phyloP scores from a whole-genome alignment of 2,329 filamentous ascomycete genomes.

The Macrophomina phaseolina region DNA sequence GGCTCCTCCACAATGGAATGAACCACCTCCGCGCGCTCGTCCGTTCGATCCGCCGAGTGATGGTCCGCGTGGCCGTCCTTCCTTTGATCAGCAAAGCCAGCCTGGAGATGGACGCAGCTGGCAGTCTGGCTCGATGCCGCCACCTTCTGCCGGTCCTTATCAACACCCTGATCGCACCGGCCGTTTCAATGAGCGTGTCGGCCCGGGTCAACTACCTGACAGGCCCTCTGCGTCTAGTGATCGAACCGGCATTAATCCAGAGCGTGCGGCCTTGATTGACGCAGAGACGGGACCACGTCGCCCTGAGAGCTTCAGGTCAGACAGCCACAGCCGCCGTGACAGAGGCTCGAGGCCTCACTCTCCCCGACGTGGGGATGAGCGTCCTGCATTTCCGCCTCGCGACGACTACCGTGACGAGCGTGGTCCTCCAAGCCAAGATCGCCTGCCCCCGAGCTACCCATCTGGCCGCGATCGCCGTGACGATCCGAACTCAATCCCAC shows the following conservation, averaged over 20 bases:
- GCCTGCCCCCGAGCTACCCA: constrained; percentile 32
- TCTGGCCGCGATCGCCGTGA: constrained; percentile 48
- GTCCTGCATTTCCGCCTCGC: constrained; percentile 35
- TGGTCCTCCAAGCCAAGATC: constrained; percentile 34
- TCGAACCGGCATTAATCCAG: constrained; percentile 46
- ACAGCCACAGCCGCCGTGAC: constrained; percentile 38
- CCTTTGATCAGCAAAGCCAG: constrained; percentile 38
- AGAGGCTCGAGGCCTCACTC: constrained; percentile 39
- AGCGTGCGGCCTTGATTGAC: constrained; percentile 48
- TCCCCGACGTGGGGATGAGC: constrained; percentile 38
- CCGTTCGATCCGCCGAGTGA: constrained; percentile 20
- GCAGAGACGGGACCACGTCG: constrained; percentile 35
- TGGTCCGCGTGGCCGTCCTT: constrained; percentile 33
- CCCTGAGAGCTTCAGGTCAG: constrained; percentile 37
- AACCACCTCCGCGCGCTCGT: constrained; percentile 14
- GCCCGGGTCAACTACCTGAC: constrained; percentile 4
- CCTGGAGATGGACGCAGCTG: constrained; percentile 27
- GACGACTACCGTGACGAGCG: constrained; percentile 42
- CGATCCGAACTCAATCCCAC: constrained; percentile 50
- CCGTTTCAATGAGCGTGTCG: constrained; percentile 1
- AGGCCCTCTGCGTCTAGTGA: constrained; percentile 10
- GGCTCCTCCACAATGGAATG: constrained; percentile 18
- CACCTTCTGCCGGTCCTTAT: constrained; percentile 23
- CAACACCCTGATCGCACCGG: constrained; percentile 19
- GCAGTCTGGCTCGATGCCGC: constrained; percentile 24